Conservation (phyloP, 371 early-diverging fungal genomes). For the Chytridium lagenaria region DNA sequence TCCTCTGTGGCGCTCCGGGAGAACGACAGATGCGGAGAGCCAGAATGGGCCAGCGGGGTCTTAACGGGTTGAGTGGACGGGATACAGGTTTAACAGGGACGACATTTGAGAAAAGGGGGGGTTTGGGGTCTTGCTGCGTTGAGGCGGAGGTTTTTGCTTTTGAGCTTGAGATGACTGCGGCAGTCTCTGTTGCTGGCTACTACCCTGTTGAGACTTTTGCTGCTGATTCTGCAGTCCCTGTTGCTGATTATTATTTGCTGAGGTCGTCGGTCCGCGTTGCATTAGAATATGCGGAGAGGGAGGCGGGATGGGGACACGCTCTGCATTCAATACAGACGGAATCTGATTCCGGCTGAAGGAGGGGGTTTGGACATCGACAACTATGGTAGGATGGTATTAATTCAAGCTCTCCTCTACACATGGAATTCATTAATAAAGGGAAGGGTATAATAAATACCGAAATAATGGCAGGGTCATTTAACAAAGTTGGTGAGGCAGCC, state of each 20-base stretch:
- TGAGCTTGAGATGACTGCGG: neutral
- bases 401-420: no score
- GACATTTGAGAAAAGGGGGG: neutral
- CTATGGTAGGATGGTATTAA: neutral
- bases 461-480: conserved; percentile 41
- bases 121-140: neutral
- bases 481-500: conserved; percentile 7
- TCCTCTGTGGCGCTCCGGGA: conserved; percentile 10
- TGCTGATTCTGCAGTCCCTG: no score
- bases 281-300: no score
- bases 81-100: neutral
- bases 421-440: no score
- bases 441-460: conserved; percentile 39
- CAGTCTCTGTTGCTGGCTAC: neutral
- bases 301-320: no score
- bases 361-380: neutral
- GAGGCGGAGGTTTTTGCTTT: neutral
- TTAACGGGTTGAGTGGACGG: neutral
- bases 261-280: no score
- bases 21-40: no score
- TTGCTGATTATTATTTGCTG: no score
- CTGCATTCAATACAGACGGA: neutral
- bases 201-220: neutral
- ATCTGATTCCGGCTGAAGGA: neutral
- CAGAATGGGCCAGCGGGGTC: conserved; percentile 6